Conservation (phyloP, 805 yeast species). For the Metschnikowia reukaufii region DNA sequence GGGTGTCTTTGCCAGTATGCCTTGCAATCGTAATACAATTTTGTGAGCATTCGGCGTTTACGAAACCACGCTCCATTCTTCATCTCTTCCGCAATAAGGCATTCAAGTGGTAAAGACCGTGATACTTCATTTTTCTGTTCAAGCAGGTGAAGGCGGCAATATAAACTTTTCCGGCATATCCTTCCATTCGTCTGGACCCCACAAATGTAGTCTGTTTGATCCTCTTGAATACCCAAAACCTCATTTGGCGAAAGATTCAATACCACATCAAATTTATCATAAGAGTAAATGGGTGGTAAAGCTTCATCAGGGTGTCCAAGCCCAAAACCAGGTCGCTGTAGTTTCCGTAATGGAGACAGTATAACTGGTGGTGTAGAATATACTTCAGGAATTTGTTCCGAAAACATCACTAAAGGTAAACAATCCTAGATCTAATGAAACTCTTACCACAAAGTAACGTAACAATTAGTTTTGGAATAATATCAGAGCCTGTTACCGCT, state of each 20-base stretch:
- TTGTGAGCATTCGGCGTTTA: slow-evolving; percentile 14
- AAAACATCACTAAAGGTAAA: slow-evolving; percentile 1
- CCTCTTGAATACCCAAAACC: slow-evolving; percentile 14
- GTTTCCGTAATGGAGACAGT: slow-evolving; percentile 15
- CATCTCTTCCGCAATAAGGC: slow-evolving; percentile 16
- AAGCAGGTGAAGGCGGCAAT: slow-evolving; percentile 17
- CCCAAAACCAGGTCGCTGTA: slow-evolving; percentile 4
- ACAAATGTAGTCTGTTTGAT: slow-evolving; percentile 19
- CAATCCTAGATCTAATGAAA: neutral
- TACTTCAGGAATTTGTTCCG: neutral
- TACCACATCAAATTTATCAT: slow-evolving; percentile 11
- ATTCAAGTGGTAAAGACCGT: slow-evolving; percentile 15
- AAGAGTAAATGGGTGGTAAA: slow-evolving; percentile 3
- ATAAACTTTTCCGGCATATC: slow-evolving; percentile 13
- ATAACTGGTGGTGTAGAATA: slow-evolving; percentile 5
- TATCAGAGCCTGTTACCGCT: too few species aligned
- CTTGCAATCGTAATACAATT: slow-evolving; percentile 15
- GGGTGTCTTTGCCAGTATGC: slow-evolving; percentile 16
- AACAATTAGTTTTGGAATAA: too few species aligned
- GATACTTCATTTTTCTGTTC: slow-evolving; percentile 13
- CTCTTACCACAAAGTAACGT: too few species aligned
- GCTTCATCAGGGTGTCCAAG: neutral
- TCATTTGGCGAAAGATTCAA: slow-evolving; percentile 16
- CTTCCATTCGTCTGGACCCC: slow-evolving; percentile 15
- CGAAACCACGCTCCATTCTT: slow-evolving; percentile 13